Conservation (phyloP, 345 rosid species). For the Mallotus nudiflorus region DNA sequence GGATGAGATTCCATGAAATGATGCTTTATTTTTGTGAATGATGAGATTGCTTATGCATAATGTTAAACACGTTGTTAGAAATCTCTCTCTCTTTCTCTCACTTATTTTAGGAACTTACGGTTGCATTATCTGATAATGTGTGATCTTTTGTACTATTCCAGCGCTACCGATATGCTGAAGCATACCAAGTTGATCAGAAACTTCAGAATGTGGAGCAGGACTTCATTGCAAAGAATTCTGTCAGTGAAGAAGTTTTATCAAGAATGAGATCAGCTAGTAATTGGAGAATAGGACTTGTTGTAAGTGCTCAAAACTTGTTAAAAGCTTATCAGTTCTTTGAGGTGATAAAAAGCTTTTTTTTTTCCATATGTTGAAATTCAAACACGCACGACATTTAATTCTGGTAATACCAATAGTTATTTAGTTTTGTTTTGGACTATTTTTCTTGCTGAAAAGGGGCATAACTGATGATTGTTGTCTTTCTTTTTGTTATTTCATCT, state of each 20-base stretch:
- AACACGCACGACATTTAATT: neutral
- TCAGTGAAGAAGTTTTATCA: constrained; percentile 50
- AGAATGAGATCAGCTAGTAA: constrained; percentile 64
- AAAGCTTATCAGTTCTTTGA: constrained; percentile 1
- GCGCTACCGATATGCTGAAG: constrained; percentile 89
- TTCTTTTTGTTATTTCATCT: neutral
- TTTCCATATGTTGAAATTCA: neutral
- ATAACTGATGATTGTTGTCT: neutral
- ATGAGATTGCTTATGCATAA: neutral
- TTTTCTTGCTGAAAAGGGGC: neutral
- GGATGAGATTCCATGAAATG: neutral
- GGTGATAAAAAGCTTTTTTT: neutral
- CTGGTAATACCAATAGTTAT: neutral
- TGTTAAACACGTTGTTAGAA: neutral
- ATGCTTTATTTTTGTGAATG: constrained; percentile 4
- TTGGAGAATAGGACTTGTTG: constrained; percentile 74
- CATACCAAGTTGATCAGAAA: constrained; percentile 66
- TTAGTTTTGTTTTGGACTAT: neutral
- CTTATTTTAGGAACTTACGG: neutral
- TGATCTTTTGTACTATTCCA: constrained; percentile 32
- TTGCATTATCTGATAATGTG: neutral
- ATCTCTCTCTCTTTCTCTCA: neutral
- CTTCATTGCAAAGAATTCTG: constrained; percentile 41
- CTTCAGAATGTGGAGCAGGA: constrained; percentile 71
- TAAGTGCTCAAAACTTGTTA: constrained; percentile 47